These are phyloP conservation scores for Cicer arietinum DNA, from an alignment of 306 rosid genomes.

Conservation along the genomic window DNA sequence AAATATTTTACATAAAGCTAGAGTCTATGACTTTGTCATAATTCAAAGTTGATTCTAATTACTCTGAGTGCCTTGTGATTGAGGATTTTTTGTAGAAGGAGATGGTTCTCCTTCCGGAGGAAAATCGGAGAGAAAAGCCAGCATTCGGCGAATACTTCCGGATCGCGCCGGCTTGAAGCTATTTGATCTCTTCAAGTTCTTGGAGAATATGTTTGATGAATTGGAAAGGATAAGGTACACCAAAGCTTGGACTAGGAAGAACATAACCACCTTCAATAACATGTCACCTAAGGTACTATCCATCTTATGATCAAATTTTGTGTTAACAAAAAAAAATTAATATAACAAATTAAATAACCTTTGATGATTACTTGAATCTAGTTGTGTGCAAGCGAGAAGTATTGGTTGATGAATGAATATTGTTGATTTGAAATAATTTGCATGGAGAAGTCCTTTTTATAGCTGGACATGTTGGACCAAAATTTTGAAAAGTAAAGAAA, in stretches of 20 bases:
- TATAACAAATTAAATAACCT: neutral
- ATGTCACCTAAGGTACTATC: slow-evolving; percentile 56
- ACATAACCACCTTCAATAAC: slow-evolving; percentile 68
- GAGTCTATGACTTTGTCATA: neutral
- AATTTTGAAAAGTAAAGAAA: slow-evolving; percentile 9
- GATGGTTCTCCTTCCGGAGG: slow-evolving; percentile 71
- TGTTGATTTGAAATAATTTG: neutral
- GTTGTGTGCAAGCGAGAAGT: neutral
- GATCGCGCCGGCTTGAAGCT: slow-evolving; percentile 81
- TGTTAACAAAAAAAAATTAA: neutral
- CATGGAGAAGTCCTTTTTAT: slow-evolving; percentile 11
- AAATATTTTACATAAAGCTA: slow-evolving; percentile 16
- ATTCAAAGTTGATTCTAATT: neutral
- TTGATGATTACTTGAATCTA: neutral
- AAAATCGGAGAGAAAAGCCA: slow-evolving; percentile 69
- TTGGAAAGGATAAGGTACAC: slow-evolving; percentile 82
- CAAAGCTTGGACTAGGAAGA: slow-evolving; percentile 67
- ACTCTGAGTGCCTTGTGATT: slow-evolving; percentile 42
- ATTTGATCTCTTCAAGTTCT: slow-evolving; percentile 49
- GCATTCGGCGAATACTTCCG: slow-evolving; percentile 64
- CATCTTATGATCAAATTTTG: slow-evolving; percentile 34
- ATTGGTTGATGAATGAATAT: slow-evolving; percentile 26
- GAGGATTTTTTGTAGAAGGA: slow-evolving; percentile 54
- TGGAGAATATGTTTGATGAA: slow-evolving; percentile 82
- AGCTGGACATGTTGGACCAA: slow-evolving; percentile 35